Base-by-base conservation (phyloP, 2,329 filamentous ascomycete species). In the Pseudopyricularia cyperi region DNA sequence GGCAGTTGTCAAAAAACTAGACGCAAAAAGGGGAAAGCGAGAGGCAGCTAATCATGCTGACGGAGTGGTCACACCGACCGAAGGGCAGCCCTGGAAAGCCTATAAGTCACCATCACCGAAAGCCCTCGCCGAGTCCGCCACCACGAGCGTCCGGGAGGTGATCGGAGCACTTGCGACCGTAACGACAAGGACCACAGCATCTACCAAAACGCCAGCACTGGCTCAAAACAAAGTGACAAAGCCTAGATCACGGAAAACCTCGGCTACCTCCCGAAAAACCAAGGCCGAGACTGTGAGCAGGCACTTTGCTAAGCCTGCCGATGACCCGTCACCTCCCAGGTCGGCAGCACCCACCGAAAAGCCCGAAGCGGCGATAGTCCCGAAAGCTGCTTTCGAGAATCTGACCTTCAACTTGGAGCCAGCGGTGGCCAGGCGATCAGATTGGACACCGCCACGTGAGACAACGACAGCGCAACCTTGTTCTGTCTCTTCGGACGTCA, bases 381-480 rank as follows among this genome's bases (percentile, higher is more conserved):
- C 48, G 4, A 14, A 28, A 7, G 19, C 19, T 39, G 22, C 17
- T 34, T 8, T 22, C 11, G 22, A 35, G 14, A 39, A 56, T n/a
- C 66, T 68, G 48, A 60, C 67, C 0, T 57, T 71, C 3, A 58
- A 64, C 19, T 54, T 73, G 8, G 73, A 76, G 50, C 64, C 62
- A 46, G 85, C 83, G 7, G 62, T 76, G 26, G 69, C 67, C 46
- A 72, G 85, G 54, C 73, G 80, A 54, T 60, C 67, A 14, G 74
- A 82, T 53, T 89, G 85, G 86, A 89, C 86, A 1, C 85, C 84
- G 2, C 75, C 80, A 4, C 53, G 58, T 55, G 37, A 56, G n/a
- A 57, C 55, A 17, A 55, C 54, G 3, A 46, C 47, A 0, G 2
- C 26, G 1, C 12, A 42, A 1, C n/a, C 63, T 3, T 61, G 61